Evolutionary conservation across 1,139 yeast genomes (phyloP).

Genomic region (Pichia kudriavzevii): DNA sequence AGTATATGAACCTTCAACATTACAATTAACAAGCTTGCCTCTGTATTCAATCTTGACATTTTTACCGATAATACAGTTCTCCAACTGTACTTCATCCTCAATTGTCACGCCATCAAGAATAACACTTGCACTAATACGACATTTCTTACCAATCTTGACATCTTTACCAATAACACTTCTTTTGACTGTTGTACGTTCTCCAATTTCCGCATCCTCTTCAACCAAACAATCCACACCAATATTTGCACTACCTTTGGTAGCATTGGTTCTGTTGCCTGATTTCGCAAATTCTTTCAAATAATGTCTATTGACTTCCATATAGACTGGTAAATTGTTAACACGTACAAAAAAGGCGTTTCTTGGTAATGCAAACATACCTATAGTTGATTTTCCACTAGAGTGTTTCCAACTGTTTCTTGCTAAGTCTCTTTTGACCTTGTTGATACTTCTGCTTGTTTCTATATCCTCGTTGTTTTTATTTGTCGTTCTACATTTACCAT

Average conservation of each 20-base stretch:
- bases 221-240: slow-evolving; percentile 78
- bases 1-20: slow-evolving; percentile 71
- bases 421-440: slow-evolving; percentile 72
- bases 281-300: slow-evolving; percentile 52
- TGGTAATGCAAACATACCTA: slow-evolving; percentile 61
- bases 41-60: slow-evolving; percentile 54
- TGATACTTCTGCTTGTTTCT: slow-evolving; percentile 40
- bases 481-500: slow-evolving; percentile 41
- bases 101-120: slow-evolving; percentile 62
- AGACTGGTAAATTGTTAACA: slow-evolving; percentile 69
- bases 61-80: slow-evolving; percentile 82
- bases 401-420: slow-evolving; percentile 93
- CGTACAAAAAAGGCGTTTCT: slow-evolving; percentile 63
- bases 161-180: slow-evolving; percentile 71
- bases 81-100: slow-evolving; percentile 78
- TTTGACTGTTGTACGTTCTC: slow-evolving; percentile 69
- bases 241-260: slow-evolving; percentile 45
- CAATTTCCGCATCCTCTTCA: slow-evolving; percentile 27
- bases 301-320: slow-evolving; percentile 85
- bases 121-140: slow-evolving; percentile 82
- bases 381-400: slow-evolving; percentile 46
- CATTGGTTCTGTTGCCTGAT: slow-evolving; percentile 19
- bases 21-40: slow-evolving; percentile 63
- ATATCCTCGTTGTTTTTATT: slow-evolving; percentile 20
- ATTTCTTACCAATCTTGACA: slow-evolving; percentile 76